Base-by-base conservation (phyloP, 805 yeast genomes). In the Myxozyma geophila region DNA sequence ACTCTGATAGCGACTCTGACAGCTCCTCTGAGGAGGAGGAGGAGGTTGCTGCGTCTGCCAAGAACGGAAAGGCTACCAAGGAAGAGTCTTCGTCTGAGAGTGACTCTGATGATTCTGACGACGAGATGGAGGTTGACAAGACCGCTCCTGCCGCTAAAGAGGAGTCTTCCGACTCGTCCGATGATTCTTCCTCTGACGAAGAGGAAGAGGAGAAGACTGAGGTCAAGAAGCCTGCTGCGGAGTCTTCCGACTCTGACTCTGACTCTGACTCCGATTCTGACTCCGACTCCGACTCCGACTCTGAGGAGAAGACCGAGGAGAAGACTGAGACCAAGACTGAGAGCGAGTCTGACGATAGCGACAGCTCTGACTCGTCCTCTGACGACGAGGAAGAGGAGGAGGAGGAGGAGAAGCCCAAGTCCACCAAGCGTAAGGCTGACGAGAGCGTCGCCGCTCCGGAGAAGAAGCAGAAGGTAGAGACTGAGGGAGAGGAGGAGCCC, bases 391-490 rank as follows among this genome's bases (percentile, higher is more conserved):
- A 75, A 50, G 74, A 73, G 64, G 78, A 78, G 63, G 74, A 49
- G 73, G 73, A 61, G 60, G 58, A 40, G 41, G 44, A 59, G 54
- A 64, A 60, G 59, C 59, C 73, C 64, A 50, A 59, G 62, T 72
- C 73, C 63, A 64, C 68, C 50, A 77, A 75, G 70, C 73, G 82
- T 23, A 76, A 77, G 63, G 80, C 80, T 72, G 82, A 80, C 61
- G 82, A 78, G 65, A 37, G 46, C 36, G 55, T 47, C 7, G 63
- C 57, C 17, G 77, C 76, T 50, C 79, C 79, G 66, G 70, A 80
- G 64, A 88, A 87, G 82, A 85, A 84, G 77, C 79, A 79, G 69
- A 83, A 82, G 80, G 70, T 72, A 40, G 68, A 66, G 37, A 74
- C 72, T 44, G 68, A 66, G 40, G 74, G 78, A 58, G 62, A 73